Evolutionary conservation across 106 monocot species (phyloP).

Genomic region (Allium sativum): DNA sequence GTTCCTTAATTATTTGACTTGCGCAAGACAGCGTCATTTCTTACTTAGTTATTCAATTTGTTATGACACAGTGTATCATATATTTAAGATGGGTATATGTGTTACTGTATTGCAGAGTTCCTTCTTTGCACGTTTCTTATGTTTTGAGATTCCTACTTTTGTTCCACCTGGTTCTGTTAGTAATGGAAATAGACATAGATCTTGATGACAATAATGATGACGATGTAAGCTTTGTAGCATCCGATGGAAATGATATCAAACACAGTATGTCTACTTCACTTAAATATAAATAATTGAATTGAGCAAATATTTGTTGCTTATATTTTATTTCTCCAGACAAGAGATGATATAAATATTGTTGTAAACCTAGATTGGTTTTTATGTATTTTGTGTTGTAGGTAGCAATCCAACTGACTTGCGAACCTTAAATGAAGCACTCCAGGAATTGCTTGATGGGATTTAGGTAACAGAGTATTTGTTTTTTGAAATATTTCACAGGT

Average conservation of each 20-base stretch:
- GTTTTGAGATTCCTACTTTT: constrained; percentile 96
- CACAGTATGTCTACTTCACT: constrained; percentile 26
- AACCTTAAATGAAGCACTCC: constrained; percentile 91
- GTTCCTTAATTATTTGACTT: too few relatives aligned
- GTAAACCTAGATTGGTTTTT: too few relatives aligned
- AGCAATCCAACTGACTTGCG: constrained; percentile 53
- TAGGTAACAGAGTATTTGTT: constrained; percentile 71
- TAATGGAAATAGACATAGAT: constrained; percentile 30
- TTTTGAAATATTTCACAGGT: background rate
- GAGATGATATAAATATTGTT: too few relatives aligned
- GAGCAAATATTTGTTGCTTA: too few relatives aligned
- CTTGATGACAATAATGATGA: constrained; percentile 48
- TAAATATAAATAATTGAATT: too few relatives aligned
- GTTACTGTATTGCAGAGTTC: constrained; percentile 55
- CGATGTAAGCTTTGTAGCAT: constrained; percentile 58
- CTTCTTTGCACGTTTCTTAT: constrained; percentile 99
- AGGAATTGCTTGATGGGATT: constrained; percentile 94
- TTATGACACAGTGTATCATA: background rate
- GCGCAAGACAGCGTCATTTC: too few relatives aligned
- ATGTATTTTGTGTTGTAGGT: constrained; percentile 19
- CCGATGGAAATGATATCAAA: constrained; percentile 76
- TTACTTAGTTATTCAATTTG: too few relatives aligned
- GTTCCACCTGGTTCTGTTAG: constrained; percentile 34
- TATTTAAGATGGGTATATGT: constrained; percentile 3
- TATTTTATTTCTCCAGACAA: too few relatives aligned